phyloP scores from a whole-genome alignment of 768 basidiomycete genomes.

The Boletus barrowsii region DNA sequence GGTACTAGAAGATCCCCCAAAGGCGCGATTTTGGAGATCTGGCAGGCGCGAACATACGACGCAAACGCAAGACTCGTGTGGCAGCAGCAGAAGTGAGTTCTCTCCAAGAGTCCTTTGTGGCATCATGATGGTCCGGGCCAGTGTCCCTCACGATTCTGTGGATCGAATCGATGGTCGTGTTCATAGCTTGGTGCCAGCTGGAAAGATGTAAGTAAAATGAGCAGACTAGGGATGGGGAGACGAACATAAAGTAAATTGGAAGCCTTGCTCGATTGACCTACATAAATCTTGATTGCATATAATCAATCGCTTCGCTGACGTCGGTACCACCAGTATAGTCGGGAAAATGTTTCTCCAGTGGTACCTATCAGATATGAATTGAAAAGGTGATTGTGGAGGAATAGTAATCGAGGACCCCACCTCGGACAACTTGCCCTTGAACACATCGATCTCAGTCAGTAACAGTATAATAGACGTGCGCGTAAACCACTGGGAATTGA shows the following conservation, averaged over 20 bases:
- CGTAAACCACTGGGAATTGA: background rate
- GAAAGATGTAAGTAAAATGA: background rate
- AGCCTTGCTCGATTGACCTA: background rate
- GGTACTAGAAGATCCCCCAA: background rate
- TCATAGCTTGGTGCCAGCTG: background rate
- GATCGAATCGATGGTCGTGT: background rate
- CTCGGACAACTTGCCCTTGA: slow-evolving; percentile 1
- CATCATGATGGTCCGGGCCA: background rate
- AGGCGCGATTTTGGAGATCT: background rate
- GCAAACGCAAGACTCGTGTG: background rate
- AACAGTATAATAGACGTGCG: background rate
- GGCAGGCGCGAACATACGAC: background rate
- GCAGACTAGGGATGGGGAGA: background rate
- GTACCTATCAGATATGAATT: background rate
- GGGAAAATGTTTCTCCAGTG: background rate
- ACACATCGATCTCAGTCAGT: background rate
- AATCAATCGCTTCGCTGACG: background rate
- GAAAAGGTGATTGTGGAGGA: background rate
- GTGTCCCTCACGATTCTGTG: background rate
- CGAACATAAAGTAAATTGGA: background rate
- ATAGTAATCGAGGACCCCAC: background rate
- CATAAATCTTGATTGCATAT: background rate
- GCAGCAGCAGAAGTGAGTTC: background rate
- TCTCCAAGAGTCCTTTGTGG: background rate
- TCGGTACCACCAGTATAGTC: background rate